These are phyloP conservation scores for Chaetomium olivaceum DNA, from an alignment of 2,329 filamentous ascomycete species.

Conservation along the genomic window DNA sequence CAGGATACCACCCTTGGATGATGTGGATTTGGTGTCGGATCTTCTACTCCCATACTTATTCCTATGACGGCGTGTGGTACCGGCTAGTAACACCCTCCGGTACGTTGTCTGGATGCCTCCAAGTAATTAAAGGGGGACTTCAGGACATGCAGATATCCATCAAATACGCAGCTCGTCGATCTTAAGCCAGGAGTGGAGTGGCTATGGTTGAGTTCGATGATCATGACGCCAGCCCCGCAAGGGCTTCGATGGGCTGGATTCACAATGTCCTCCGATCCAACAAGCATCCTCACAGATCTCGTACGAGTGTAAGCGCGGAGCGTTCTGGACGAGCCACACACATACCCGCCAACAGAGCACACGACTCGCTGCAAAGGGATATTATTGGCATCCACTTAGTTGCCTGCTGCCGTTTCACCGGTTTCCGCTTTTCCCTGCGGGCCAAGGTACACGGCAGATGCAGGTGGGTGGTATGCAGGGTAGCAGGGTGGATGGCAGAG, in stretches of 20 bases:
- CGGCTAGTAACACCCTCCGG: too few species aligned
- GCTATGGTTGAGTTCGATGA: neutral
- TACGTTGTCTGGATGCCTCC: too few species aligned
- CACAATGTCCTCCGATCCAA: neutral
- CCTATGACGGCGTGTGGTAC: too few species aligned
- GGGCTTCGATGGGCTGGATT: neutral
- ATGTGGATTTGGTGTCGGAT: too few species aligned
- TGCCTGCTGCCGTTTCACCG: slow-evolving; percentile 1
- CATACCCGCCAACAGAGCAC: neutral
- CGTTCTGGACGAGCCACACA: neutral
- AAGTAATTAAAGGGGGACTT: too few species aligned
- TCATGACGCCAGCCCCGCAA: neutral
- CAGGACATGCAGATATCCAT: neutral
- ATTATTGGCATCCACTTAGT: slow-evolving; percentile 3
- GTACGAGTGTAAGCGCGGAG: neutral
- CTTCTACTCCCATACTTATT: too few species aligned
- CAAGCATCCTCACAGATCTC: neutral
- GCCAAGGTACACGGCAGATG: slow-evolving; percentile 2
- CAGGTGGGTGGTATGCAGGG: slow-evolving; percentile 3
- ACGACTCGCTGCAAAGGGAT: neutral
- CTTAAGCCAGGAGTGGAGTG: neutral
- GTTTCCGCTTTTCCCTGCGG: slow-evolving; percentile 3
- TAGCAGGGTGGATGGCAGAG: neutral
- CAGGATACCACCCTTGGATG: too few species aligned
- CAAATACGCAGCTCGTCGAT: neutral